phyloP scores from a whole-genome alignment of 1,139 yeast genomes.

The Kurtzmaniella quercitrusa region DNA sequence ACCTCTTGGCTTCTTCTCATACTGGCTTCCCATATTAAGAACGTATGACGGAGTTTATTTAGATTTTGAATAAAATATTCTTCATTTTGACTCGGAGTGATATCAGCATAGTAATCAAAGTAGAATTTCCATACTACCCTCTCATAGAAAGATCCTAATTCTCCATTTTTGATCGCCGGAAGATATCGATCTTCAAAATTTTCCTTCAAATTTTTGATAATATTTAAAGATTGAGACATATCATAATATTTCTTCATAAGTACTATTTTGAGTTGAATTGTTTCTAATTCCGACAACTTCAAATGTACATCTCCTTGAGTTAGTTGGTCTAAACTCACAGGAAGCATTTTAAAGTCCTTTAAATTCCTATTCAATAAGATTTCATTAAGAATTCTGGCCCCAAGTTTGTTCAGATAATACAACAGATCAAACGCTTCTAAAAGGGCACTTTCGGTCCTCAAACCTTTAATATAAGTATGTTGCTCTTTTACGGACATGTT shows the following conservation, averaged over 20 bases:
- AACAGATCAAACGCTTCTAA: slow-evolving; percentile 25
- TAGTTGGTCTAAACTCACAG: slow-evolving; percentile 11
- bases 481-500: slow-evolving; percentile 15
- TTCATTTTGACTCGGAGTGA: slow-evolving; percentile 16
- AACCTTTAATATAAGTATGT: slow-evolving; percentile 17
- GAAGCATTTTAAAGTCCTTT: slow-evolving; percentile 18
- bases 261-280: slow-evolving; percentile 24
- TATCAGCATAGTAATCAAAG: slow-evolving; percentile 28
- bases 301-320: slow-evolving; percentile 3
- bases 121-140: slow-evolving; percentile 41
- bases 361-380: slow-evolving; percentile 27
- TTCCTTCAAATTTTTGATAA: slow-evolving; percentile 27
- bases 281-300: slow-evolving; percentile 12
- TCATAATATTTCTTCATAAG: slow-evolving; percentile 34
- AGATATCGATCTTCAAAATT: slow-evolving; percentile 22
- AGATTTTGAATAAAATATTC: slow-evolving; percentile 20
- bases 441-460: slow-evolving; percentile 21
- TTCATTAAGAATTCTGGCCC: slow-evolving; percentile 21
- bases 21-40: slow-evolving; percentile 40
- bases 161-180: slow-evolving; percentile 22
- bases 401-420: slow-evolving; percentile 23
- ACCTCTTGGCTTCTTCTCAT: slow-evolving; percentile 13
- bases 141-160: slow-evolving; percentile 35
- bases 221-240: slow-evolving; percentile 26
- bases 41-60: slow-evolving; percentile 23